Base-by-base conservation (phyloP, 768 basidiomycete species). In the Mrakia blollopis region DNA sequence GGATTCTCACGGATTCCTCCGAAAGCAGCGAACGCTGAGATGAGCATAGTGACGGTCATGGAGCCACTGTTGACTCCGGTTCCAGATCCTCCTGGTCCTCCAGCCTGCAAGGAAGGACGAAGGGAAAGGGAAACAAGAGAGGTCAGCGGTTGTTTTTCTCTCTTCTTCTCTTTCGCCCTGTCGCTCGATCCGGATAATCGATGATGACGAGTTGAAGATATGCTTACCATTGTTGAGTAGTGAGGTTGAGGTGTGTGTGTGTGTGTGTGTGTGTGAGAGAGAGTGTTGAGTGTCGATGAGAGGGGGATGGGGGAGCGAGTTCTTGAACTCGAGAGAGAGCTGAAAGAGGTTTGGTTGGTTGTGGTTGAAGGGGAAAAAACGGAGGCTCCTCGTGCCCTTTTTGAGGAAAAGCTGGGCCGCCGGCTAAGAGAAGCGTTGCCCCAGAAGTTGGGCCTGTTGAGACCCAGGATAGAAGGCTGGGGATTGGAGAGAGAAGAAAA, bases 41-140 rank as follows among this genome's bases (percentile, higher is more conserved):
- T 92, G 47, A 92, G 88, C 81, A 92, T 91, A 47, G 86, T 86
- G 75, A 86, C 80, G 8, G 30, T 37, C 28, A 73, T 68, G 16
- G 23, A 35, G 25, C 65, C 65, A 10, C 61, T n/a, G 54, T 62
- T 30, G 72, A 78, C 73, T 32, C 77, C 76, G 14, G 60, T 47
- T 16, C 76, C 76, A n/a, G 76, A 68, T 52, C 76, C 76, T 63
- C 44, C 62, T n/a, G 76, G 76, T 73, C 76, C 76, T 73, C 76
- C 76, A 32, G 54, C 70, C 70, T 72, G 76, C 30, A 44, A 30
- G 7, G 47, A 21, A 18, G 44, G 14, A 47, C 9, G 44, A 47
- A 50, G 47, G 13, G 47, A 50, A 18, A 7, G 28, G 44, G 32
- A 67, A 21, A 50, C 39, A 16, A 8, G 9, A 25, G 5, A 30